phyloP scores from a whole-genome alignment of 495 filamentous ascomycete species.

The Bombardia bombarda region DNA sequence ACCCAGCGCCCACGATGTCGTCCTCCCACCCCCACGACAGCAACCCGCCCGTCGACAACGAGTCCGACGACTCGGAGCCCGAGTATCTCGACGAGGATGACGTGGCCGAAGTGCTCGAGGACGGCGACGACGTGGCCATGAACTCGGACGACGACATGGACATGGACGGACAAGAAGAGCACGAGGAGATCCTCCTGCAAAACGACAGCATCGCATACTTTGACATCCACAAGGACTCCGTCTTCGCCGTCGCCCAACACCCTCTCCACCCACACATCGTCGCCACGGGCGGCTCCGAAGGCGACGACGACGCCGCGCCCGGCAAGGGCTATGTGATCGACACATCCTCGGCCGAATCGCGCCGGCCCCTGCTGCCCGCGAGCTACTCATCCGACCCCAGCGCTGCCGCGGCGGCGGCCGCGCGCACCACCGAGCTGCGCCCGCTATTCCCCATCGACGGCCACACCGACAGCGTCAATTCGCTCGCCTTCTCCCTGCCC shows the following conservation, averaged over 20 bases:
- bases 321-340: conserved; percentile 69
- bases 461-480: conserved; percentile 86
- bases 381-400: conserved; percentile 64
- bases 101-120: conserved; percentile 56
- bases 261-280: conserved; percentile 69
- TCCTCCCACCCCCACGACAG: conserved; percentile 14
- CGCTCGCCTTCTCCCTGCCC: conserved; percentile 74
- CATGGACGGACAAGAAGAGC: conserved; percentile 46
- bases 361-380: conserved; percentile 56
- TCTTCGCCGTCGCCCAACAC: conserved; percentile 91
- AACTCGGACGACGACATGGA: conserved; percentile 27
- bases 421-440: conserved; percentile 44
- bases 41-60: conserved; percentile 14
- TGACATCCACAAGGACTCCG: conserved; percentile 75
- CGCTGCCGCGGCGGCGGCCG: conserved; percentile 31
- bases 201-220: conserved; percentile 93
- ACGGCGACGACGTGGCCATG: conserved; percentile 46
- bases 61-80: conserved; percentile 38
- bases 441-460: conserved; percentile 65
- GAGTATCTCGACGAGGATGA: conserved; percentile 43
- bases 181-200: conserved; percentile 67
- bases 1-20: conserved; percentile 19
- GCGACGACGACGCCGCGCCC: conserved; percentile 56
- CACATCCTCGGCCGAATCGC: conserved; percentile 54
- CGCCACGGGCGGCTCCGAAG: conserved; percentile 80